Base-by-base conservation (phyloP, 371 early-diverging fungal genomes). In the Cladochytrium tenue region DNA sequence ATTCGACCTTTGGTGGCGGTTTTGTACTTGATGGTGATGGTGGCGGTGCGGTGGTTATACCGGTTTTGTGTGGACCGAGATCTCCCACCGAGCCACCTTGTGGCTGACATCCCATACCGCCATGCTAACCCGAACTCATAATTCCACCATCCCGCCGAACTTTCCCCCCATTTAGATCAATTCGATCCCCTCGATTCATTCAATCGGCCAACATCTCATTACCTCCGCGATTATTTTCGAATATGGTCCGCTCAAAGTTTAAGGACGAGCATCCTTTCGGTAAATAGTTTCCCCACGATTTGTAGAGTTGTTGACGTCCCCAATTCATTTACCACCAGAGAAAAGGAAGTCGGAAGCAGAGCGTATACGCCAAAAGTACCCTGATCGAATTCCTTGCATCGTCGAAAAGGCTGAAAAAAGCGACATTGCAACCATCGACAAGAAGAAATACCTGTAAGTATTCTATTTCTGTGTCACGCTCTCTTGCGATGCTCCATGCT, bases 201-300 rank as follows among this genome's bases (percentile, higher is more conserved):
- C 20, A 13, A 7, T 20, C 43, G 43, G 13, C 43, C 13, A 13
- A 7, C 13, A 43, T 43, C 43, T 43, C 43, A 43, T 43, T 43
- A 43, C 13, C 20, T 43, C 43, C 20, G 43, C 43, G 13, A 43
- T n/a, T n/a, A n/a, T n/a, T n/a, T n/a, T 3, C 27, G 31, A 67
- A 53, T 26, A 68, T 70, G 71, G 73, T 67, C 33, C 67, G 94
- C 63, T 93, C 94, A 63, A 90, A 94, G 79, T 96, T 96, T 75
- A 93, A 96, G 88, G 94, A 95, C 78, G 96, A 96, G 71, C 95
- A 96, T 76, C 89, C 92, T 36, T 94, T 94, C 73, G 95, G 96
- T 94, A 86, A 7, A 30, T 61, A 13, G 25, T 51, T 56, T 51
- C 23, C 25, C 50, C 51, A 2, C 51, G 35, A 13, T 5, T 64